A percentile compares a stretch with the other conserved stretches of the same genome.
phyloP scores from a whole-genome alignment of 176 grass and related monocot genomes.

The Oryza brachyantha region DNA sequence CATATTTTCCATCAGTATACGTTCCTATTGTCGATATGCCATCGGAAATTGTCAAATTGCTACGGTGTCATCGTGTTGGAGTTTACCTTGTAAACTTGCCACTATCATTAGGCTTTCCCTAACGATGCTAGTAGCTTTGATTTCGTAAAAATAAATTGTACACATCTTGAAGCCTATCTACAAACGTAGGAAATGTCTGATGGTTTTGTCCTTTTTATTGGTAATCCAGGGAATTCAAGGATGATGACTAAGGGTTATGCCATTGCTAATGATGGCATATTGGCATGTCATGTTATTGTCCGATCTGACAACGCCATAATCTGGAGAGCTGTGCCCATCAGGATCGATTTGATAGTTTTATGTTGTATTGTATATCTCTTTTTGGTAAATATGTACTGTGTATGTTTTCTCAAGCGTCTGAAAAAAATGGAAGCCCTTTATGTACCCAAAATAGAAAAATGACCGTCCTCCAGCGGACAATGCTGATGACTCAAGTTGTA shows the following conservation, averaged over 20 bases:
- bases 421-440: not conserved
- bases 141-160: no score
- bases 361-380: constrained; percentile 26
- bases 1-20: no score
- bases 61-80: no score
- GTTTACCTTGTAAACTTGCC: no score
- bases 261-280: not conserved
- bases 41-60: no score
- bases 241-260: constrained; percentile 22
- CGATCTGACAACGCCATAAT: not conserved
- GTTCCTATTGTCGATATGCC: no score
- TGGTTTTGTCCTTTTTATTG: not conserved
- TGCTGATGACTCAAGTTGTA: not conserved
- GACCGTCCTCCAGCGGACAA: not conserved
- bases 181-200: not conserved
- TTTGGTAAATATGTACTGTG: constrained; percentile 37
- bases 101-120: no score
- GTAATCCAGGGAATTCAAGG: constrained; percentile 37
- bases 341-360: constrained; percentile 26
- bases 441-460: not conserved
- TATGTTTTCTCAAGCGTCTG: not conserved
- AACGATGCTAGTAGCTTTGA: no score
- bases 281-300: not conserved
- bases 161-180: not conserved
- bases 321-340: constrained; percentile 19